Evolutionary conservation across 768 basidiomycete genomes (phyloP).

Genomic region (Guyanaporus albipodus): DNA sequence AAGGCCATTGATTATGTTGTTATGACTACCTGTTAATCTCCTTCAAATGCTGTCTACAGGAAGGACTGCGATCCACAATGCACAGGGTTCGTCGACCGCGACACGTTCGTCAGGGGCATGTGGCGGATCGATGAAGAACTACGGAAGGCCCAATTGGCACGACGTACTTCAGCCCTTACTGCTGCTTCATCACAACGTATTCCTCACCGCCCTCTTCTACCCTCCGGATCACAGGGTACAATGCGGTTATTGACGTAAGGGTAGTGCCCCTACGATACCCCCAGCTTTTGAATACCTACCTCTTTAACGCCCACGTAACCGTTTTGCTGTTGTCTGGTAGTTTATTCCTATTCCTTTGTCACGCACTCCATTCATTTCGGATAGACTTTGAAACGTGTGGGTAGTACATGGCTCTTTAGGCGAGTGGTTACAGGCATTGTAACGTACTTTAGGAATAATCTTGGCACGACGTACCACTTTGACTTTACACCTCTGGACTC

Average conservation of each 20-base stretch:
- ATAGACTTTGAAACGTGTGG: not conserved
- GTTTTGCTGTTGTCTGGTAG: slow-evolving; percentile 3
- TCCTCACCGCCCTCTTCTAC: slow-evolving; percentile 29
- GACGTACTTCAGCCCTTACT: slow-evolving; percentile 30
- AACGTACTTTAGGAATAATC: slow-evolving; percentile 3
- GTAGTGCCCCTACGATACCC: slow-evolving; percentile 3
- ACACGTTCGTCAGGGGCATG: slow-evolving; percentile 73
- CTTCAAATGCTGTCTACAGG: slow-evolving; percentile 38
- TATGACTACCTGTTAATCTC: not conserved
- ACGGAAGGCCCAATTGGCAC: slow-evolving; percentile 49
- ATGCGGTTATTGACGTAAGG: slow-evolving; percentile 13
- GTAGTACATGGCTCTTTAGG: slow-evolving; percentile 1
- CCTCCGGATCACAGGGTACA: slow-evolving; percentile 15
- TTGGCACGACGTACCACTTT: not conserved
- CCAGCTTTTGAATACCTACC: slow-evolving; percentile 19
- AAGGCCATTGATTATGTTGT: slow-evolving; percentile 16
- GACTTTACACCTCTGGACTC: slow-evolving; percentile 39
- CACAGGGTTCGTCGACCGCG: slow-evolving; percentile 57
- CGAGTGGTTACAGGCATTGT: not conserved
- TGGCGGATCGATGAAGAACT: slow-evolving; percentile 86
- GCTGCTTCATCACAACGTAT: slow-evolving; percentile 34
- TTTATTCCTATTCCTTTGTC: slow-evolving; percentile 10
- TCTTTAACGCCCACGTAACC: no score
- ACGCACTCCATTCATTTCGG: not conserved
- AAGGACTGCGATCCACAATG: slow-evolving; percentile 59